Percentiles rank a stretch among this genome's conserved stretches.
phyloP scores from a whole-genome alignment of 768 basidiomycete genomes.

The Ramaria rubella region DNA sequence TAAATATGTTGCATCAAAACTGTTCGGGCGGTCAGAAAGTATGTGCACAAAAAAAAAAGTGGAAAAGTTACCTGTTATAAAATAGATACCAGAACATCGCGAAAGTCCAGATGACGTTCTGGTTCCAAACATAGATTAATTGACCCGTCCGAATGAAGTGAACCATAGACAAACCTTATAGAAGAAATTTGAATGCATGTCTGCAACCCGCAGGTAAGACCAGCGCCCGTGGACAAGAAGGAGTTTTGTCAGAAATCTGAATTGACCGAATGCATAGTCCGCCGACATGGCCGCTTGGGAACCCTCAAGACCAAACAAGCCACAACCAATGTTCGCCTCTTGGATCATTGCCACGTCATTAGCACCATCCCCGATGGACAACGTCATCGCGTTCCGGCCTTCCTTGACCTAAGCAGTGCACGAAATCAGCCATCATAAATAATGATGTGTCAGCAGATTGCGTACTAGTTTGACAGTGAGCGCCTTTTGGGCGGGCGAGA shows the following conservation, averaged over 20 bases:
- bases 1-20: conserved; percentile 91
- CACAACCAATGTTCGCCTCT: conserved; percentile 97
- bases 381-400: conserved; percentile 90
- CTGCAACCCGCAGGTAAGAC: conserved; percentile 94
- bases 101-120: conserved; percentile 92
- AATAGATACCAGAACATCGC: conserved; percentile 92
- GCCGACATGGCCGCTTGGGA: conserved; percentile 99
- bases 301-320: conserved; percentile 88
- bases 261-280: conserved; percentile 94
- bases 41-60: conserved; percentile 3
- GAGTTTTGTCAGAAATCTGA: conserved; percentile 86
- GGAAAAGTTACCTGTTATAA: conserved; percentile 62
- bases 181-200: conserved; percentile 98
- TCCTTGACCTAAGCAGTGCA: conserved; percentile 72
- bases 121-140: conserved; percentile 1
- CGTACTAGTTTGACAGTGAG: conserved; percentile 85
- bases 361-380: conserved; percentile 95
- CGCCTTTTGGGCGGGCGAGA: conserved; percentile 98
- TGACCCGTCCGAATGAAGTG: conserved; percentile 7
- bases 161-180: conserved; percentile 65
- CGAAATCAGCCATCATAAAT: neutral
- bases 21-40: conserved; percentile 27
- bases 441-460: conserved; percentile 9
- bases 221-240: conserved; percentile 92
- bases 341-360: conserved; percentile 99